Evolutionary conservation across 768 basidiomycete genomes (phyloP), one percentile per base, ranked within the genome.

Genomic region (Rhodotorula babjevae): DNA sequence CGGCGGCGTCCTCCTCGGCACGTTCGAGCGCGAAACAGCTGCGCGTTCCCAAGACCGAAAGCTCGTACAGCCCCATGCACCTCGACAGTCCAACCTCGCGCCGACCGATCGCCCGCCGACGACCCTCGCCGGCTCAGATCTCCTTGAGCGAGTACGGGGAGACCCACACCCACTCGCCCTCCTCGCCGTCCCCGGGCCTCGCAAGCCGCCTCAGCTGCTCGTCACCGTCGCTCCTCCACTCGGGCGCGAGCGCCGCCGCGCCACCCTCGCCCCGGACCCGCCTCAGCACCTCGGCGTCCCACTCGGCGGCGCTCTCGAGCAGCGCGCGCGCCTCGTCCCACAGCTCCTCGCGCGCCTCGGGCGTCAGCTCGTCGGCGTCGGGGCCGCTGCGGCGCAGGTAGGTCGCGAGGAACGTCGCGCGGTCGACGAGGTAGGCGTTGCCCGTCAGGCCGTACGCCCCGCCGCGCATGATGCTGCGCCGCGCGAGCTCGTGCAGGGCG

Each of bases 361-460:
- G 5, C 36, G 36, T 36, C 36, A 5, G 36, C 36, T 36, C 36
- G 36, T 36, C 36, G 36, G n/a, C n/a, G n/a, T n/a, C n/a, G n/a
- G n/a, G n/a, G n/a, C 36, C 36, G 5, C 5, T 36, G 36, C 36
- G 36, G 46, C 53, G 19, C 46, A 63, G 56, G 57, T 19, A 25
- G n/a, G n/a, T 3, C 11, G 50, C 4, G 40, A 72, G 49, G 58
- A 36, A 52, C 14, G 1, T 29, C 2, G 72, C 66, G 25, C 63
- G 52, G 9, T 59, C 49, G 19, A 66, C 63, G 63, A 73, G 72
- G 53, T 62, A 69, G 19, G 59, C 55, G 67, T 73, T 73, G 8
- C 72, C 72, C 50, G 67, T 68, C 23, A 73, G 44, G 27, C 72
- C 72, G 63, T 49, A 66, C 8, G 63, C 60, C 25, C 67, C 72